Percentiles rank a stretch among this genome's conserved stretches.
Evolutionary conservation across 1,139 yeast genomes (phyloP).

Genomic region (Candida sp.): DNA sequence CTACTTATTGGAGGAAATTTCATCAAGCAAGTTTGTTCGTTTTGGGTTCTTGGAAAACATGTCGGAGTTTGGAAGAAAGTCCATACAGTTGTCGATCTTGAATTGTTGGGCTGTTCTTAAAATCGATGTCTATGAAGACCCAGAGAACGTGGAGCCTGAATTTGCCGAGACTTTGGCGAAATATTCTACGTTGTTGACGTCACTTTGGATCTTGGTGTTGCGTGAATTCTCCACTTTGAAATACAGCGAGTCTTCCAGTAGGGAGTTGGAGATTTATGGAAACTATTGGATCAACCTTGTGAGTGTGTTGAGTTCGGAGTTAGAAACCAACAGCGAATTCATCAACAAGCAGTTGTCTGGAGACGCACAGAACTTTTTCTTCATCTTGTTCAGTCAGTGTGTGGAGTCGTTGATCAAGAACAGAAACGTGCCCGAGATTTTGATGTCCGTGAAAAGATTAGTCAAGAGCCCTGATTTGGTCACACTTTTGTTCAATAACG

Average conservation of each 20-base stretch:
- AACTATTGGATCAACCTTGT: constrained; percentile 81
- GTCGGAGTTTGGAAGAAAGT: constrained; percentile 60
- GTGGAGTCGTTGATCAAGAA: constrained; percentile 69
- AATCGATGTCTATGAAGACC: constrained; percentile 46
- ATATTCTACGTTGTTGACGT: constrained; percentile 63
- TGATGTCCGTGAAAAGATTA: constrained; percentile 60
- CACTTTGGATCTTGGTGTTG: constrained; percentile 80
- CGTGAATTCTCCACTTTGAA: constrained; percentile 75
- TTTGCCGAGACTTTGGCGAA: constrained; percentile 53
- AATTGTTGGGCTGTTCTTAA: constrained; percentile 91
- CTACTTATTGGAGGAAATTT: constrained; percentile 66
- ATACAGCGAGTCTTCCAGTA: constrained; percentile 52
- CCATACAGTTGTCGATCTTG: constrained; percentile 71
- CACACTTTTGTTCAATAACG: constrained; percentile 65
- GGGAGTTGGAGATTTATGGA: constrained; percentile 61
- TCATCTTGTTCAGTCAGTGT: constrained; percentile 84
- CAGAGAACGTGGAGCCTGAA: constrained; percentile 36
- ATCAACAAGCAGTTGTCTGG: constrained; percentile 47
- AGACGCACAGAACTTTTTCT: constrained; percentile 77
- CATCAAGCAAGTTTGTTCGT: constrained; percentile 45
- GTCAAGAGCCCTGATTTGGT: constrained; percentile 63
- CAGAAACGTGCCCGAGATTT: constrained; percentile 44
- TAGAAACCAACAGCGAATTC: constrained; percentile 52
- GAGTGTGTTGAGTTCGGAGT: constrained; percentile 72
- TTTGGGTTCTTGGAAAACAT: constrained; percentile 48